phyloP scores from a whole-genome alignment of 2,329 filamentous ascomycete species.

The Nothopassalora personata region DNA sequence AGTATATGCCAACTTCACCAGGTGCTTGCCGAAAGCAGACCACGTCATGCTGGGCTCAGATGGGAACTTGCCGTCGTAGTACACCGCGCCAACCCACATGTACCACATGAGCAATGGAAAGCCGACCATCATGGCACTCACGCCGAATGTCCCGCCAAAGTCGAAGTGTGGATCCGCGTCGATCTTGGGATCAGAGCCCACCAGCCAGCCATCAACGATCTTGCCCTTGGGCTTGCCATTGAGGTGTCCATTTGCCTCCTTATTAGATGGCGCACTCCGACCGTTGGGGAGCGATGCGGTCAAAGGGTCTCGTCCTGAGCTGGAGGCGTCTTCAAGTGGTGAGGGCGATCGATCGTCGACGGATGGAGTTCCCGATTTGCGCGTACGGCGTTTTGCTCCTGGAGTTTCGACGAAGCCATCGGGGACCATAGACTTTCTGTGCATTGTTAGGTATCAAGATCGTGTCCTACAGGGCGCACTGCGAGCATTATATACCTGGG shows the following conservation, averaged over 20 bases:
- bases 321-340: conserved; percentile 23
- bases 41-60: conserved; percentile 46
- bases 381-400: conserved; percentile 39
- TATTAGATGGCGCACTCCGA: conserved; percentile 7
- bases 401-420: conserved; percentile 48
- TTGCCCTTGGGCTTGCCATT: conserved; percentile 35
- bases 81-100: conserved; percentile 95
- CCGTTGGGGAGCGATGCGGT: conserved; percentile 7
- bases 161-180: conserved; percentile 57
- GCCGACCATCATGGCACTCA: conserved; percentile 77
- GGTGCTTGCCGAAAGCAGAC: conserved; percentile 64
- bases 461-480: background rate
- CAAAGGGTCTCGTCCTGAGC: conserved; percentile 11
- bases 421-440: conserved; percentile 36
- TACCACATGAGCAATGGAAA: conserved; percentile 98
- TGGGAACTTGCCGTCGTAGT: conserved; percentile 82
- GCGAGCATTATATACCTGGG: conserved; percentile 36
- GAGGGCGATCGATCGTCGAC: conserved; percentile 35
- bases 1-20: conserved; percentile 69
- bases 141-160: conserved; percentile 82
- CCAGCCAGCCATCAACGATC: conserved; percentile 34
- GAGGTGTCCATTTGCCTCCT: conserved; percentile 31
- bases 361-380: conserved; percentile 36
- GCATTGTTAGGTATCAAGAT: conserved; percentile 6
- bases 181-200: conserved; percentile 36